phyloP scores from a whole-genome alignment of 2,329 filamentous ascomycete species.

The Plenodomus biglobosus region DNA sequence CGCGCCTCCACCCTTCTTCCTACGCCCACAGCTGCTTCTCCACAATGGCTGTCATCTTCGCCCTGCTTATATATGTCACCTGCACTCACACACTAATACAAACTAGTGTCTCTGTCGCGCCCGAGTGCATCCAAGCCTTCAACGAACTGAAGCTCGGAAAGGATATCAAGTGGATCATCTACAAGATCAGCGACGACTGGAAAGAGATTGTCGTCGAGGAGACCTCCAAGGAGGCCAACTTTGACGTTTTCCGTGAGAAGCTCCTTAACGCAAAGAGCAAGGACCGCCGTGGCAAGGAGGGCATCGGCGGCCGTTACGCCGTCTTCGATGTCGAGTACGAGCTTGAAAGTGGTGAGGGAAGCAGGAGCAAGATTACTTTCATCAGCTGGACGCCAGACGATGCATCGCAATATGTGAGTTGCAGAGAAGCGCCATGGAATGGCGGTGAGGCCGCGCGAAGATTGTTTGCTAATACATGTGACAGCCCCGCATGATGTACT shows the following conservation, averaged over 20 bases:
- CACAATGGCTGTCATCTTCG: conserved; percentile 5
- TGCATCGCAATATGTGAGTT: conserved; percentile 71
- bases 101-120: conserved; percentile 67
- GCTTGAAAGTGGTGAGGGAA: conserved; percentile 70
- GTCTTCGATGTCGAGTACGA: conserved; percentile 84
- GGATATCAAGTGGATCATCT: conserved; percentile 80
- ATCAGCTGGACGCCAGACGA: conserved; percentile 56
- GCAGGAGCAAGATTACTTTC: conserved; percentile 58
- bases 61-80: background rate
- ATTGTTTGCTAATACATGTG: conserved; percentile 10
- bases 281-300: conserved; percentile 61
- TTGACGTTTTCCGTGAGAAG: conserved; percentile 73
- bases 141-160: conserved; percentile 83
- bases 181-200: conserved; percentile 81
- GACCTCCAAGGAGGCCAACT: conserved; percentile 66
- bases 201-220: conserved; percentile 81
- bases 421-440: background rate
- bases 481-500: conserved; percentile 87
- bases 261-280: conserved; percentile 73
- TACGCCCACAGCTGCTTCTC: conserved; percentile 16
- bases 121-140: conserved; percentile 69
- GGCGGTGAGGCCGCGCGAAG: background rate
- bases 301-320: conserved; percentile 73
- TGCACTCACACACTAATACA: conserved; percentile 15
- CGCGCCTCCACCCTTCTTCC: background rate